Conservation (phyloP, 2,329 filamentous ascomycete species). For the Epichloe elymi region DNA sequence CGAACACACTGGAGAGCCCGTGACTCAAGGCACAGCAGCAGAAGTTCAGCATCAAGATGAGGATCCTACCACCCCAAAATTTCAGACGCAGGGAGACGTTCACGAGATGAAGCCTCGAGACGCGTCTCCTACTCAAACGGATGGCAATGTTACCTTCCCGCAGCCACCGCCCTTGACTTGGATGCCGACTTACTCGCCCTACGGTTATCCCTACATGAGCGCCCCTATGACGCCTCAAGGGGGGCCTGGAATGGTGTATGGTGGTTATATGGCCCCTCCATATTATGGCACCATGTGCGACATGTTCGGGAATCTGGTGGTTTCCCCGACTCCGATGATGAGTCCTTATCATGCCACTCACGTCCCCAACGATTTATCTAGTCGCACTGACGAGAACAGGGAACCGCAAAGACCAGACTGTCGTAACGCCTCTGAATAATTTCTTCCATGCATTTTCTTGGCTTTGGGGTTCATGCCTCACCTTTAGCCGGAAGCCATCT, state of each 20-base stretch:
- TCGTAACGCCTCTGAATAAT: neutral
- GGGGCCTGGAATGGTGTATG: constrained; percentile 10
- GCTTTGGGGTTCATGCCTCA: neutral
- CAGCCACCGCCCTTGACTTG: constrained; percentile 8
- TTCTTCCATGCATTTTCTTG: neutral
- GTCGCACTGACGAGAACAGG: neutral
- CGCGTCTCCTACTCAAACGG: neutral
- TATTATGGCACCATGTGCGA: constrained; percentile 11
- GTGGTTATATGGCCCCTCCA: constrained; percentile 10
- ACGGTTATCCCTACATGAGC: constrained; percentile 8
- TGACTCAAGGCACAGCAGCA: neutral
- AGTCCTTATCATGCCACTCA: constrained; percentile 4
- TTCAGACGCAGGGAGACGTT: neutral
- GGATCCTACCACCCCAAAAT: neutral
- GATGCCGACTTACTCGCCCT: constrained; percentile 9
- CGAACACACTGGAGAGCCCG: neutral
- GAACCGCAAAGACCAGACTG: neutral
- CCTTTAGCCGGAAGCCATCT: neutral
- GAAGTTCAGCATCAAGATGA: neutral
- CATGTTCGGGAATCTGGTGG: constrained; percentile 10
- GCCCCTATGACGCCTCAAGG: constrained; percentile 11
- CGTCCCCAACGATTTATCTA: neutral
- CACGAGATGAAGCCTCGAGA: neutral
- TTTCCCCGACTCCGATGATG: constrained; percentile 12
- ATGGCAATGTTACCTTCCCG: neutral